A percentile compares a stretch with the other conserved stretches of the same genome.
phyloP scores from a whole-genome alignment of 805 yeast genomes.

The Zygosaccharomyces lentus region DNA sequence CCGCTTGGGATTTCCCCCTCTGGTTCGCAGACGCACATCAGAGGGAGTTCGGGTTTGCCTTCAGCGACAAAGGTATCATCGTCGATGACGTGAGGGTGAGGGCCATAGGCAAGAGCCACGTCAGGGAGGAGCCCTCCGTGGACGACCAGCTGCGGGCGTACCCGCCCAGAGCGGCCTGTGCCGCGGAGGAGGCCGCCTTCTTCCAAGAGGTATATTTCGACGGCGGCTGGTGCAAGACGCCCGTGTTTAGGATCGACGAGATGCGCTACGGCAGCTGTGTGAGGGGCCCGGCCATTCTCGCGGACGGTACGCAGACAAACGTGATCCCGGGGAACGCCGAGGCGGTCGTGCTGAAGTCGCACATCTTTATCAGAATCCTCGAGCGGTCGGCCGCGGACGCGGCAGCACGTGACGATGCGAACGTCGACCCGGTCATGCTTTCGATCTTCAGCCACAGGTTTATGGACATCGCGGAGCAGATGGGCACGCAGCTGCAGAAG shows the following conservation, averaged over 20 bases:
- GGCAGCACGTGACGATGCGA: too few relatives aligned
- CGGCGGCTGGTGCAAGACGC: slow-evolving; percentile 45
- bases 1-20: slow-evolving; percentile 32
- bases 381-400: slow-evolving; percentile 9
- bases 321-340: slow-evolving; percentile 58
- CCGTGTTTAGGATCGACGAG: slow-evolving; percentile 52
- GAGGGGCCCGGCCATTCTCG: slow-evolving; percentile 69
- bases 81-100: slow-evolving; percentile 74
- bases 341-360: slow-evolving; percentile 57
- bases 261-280: slow-evolving; percentile 50
- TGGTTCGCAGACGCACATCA: slow-evolving; percentile 54
- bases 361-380: slow-evolving; percentile 46
- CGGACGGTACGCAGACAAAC: slow-evolving; percentile 79
- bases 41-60: slow-evolving; percentile 69
- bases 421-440: slow-evolving; percentile 59
- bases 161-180: slow-evolving; percentile 21
- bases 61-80: slow-evolving; percentile 51
- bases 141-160: slow-evolving; percentile 51
- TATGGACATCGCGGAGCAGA: slow-evolving; percentile 88
- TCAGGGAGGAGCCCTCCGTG: slow-evolving; percentile 39
- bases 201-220: slow-evolving; percentile 55
- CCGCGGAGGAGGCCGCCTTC: slow-evolving; percentile 30
- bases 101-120: slow-evolving; percentile 59
- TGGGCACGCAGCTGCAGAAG: slow-evolving; percentile 76
- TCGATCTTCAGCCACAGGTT: slow-evolving; percentile 80